These are phyloP conservation scores for Hymenoscyphus repandus DNA, from an alignment of 2,329 filamentous ascomycete genomes.

Conservation along the genomic window DNA sequence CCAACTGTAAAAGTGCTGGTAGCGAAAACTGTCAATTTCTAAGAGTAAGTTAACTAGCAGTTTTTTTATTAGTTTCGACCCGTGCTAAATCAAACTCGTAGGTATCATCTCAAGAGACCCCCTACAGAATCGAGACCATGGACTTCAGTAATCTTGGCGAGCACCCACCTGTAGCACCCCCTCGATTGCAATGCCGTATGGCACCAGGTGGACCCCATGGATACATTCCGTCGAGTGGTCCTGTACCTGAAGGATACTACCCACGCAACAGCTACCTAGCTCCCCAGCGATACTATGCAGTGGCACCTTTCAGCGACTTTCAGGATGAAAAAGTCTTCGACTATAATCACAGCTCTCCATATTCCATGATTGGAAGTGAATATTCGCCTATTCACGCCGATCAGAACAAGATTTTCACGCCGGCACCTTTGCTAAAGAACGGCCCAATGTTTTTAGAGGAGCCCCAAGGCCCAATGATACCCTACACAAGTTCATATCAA, in stretches of 20 bases:
- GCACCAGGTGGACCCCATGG: conserved; percentile 17
- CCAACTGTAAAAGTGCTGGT: conserved; percentile 74
- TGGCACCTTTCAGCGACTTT: conserved; percentile 20
- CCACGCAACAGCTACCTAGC: conserved; percentile 18
- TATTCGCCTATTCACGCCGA: conserved; percentile 7
- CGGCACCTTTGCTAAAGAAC: conserved; percentile 16
- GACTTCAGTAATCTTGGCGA: conserved; percentile 19
- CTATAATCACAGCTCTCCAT: conserved; percentile 10
- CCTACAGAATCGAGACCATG: conserved; percentile 23
- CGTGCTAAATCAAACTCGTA: conserved; percentile 15
- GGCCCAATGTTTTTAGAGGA: conserved; percentile 17
- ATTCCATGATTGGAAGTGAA: conserved; percentile 15
- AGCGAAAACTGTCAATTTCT: conserved; percentile 71
- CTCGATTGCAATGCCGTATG: conserved; percentile 23
- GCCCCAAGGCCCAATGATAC: conserved; percentile 14
- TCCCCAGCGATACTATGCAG: conserved; percentile 16
- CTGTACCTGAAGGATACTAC: conserved; percentile 14
- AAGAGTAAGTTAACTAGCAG: conserved; percentile 50
- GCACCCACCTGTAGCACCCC: conserved; percentile 17
- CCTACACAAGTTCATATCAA: conserved; percentile 16
- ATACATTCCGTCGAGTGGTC: conserved; percentile 10
- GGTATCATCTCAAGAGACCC: conserved; percentile 26
- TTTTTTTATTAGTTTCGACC: neutral
- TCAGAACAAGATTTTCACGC: conserved; percentile 16
- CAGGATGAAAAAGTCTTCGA: conserved; percentile 26